Base-by-base conservation (phyloP, 768 basidiomycete species). In the Termitomyces heimii region DNA sequence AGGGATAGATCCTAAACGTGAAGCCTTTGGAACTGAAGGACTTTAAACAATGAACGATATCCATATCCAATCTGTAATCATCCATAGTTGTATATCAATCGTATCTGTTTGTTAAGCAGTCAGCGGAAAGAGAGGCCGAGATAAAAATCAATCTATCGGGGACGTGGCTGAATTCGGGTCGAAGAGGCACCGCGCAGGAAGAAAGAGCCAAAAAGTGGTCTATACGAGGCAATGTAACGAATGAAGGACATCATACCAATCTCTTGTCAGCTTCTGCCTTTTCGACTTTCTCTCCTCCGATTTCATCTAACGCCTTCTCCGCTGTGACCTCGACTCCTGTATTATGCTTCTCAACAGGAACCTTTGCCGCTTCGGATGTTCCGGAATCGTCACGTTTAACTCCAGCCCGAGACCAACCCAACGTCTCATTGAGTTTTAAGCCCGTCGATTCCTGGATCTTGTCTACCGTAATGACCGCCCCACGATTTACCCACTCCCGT, bases 401-500 rank as follows among this genome's bases (percentile, higher is more conserved):
- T 62, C 52, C 20, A 40, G 49, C 56, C 53, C 65, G 60, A 2
- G 72, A 65, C 76, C 74, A 75, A 14, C 82, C 82, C 16, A 88
- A 66, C 7, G 76, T 79, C 68, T 85, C 84, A 37, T 76, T 73
- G 45, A 94, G 64, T 72, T 85, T 89, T 66, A 95, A 66, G 0
- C 93, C 92, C 2, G 92, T 92, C 31, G 71, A 66, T 54, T 82
- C 77, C 74, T 93, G 87, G 14, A 89, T 70, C 55, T 73, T 77
- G 18, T 79, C 78, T 42, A 88, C 77, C 1, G 75, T 73, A 7
- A 66, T 67, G 57, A 75, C 70, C 1, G 83, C 78, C 24, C 82
- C 78, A 12, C 68, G 67, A 13, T 74, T 75, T 3, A 82, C 54
- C 53, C 72, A 71, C 46, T 72, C 77, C 46, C 79, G 72, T 3